A percentile compares a stretch with the other conserved stretches of the same genome.
Conservation (phyloP, 1,284 basidiomycete species). For the Cutaneotrichosporon sp. region DNA sequence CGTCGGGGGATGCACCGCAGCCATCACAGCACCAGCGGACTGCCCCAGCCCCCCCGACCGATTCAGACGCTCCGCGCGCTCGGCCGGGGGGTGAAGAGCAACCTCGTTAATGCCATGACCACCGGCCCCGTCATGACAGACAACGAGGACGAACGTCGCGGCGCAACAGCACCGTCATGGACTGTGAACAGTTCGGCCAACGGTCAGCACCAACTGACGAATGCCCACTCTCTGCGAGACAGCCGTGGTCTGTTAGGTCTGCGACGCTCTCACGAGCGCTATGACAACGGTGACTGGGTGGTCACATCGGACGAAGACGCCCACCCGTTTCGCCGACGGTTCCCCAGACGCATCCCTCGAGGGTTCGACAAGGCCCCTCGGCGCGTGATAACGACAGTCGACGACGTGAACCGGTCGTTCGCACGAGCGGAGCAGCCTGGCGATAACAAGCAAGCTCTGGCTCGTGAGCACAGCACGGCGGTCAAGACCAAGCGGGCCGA, state of each 20-base stretch:
- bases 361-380: not conserved
- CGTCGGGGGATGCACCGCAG: not conserved
- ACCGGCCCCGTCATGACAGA: not conserved
- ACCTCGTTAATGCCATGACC: not conserved
- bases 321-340: slow-evolving; percentile 13
- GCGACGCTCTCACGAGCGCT: not conserved
- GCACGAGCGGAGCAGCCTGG: slow-evolving; percentile 3
- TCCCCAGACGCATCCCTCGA: not conserved
- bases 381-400: not conserved
- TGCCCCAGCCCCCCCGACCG: slow-evolving; percentile 4
- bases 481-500: slow-evolving; percentile 1
- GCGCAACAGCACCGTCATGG: not conserved
- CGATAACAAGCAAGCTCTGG: slow-evolving; percentile 11
- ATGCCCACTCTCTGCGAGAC: not conserved
- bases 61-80: slow-evolving; percentile 5
- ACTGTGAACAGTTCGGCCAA: not conserved
- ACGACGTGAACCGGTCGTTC: not conserved
- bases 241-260: not conserved
- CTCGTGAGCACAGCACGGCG: not conserved
- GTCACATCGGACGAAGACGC: slow-evolving; percentile 21
- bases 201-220: not conserved
- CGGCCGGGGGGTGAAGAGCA: not conserved
- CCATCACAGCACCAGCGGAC: slow-evolving; percentile 9
- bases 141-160: slow-evolving; percentile 2
- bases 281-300: slow-evolving; percentile 1